Conservation (phyloP, 768 basidiomycete species). For the Leccinum subgranulosum region DNA sequence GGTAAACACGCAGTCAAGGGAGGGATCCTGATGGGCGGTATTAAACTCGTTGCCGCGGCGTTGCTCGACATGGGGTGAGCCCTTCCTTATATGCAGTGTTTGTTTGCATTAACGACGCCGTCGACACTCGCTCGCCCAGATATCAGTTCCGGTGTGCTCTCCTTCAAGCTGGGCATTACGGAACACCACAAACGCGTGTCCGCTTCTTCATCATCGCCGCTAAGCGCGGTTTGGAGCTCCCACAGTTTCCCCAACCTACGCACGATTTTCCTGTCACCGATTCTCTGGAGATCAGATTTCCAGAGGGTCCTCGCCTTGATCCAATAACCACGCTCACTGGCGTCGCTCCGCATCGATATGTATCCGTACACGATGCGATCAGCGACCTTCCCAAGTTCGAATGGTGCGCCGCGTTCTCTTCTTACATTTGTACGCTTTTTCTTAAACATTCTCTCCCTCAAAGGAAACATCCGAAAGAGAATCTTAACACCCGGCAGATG, state of each 20-base stretch:
- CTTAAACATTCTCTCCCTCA: neutral
- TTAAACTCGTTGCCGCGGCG: constrained; percentile 63
- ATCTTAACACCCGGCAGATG: constrained; percentile 12
- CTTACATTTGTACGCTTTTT: neutral
- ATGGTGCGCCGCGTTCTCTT: constrained; percentile 46
- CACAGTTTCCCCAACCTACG: constrained; percentile 40
- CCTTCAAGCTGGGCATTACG: constrained; percentile 48
- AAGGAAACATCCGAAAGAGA: constrained; percentile 25
- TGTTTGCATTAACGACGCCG: neutral
- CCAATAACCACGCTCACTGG: constrained; percentile 50
- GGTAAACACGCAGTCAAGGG: constrained; percentile 49
- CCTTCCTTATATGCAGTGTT: neutral
- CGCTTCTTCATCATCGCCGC: constrained; percentile 50
- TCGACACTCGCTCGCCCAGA: constrained; percentile 19
- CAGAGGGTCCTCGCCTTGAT: constrained; percentile 35
- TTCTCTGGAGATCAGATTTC: constrained; percentile 49
- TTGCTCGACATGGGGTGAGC: constrained; percentile 65
- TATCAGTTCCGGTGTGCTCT: constrained; percentile 44
- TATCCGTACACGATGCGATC: constrained; percentile 72
- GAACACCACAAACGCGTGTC: constrained; percentile 43
- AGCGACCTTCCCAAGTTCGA: constrained; percentile 70
- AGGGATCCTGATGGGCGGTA: constrained; percentile 68
- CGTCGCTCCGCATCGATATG: constrained; percentile 51
- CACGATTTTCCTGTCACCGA: constrained; percentile 41
- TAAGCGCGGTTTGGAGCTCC: constrained; percentile 33